These are phyloP conservation scores for Stenogyne calaminthoides DNA, from an alignment of 305 asterid species.

Conservation along the genomic window DNA sequence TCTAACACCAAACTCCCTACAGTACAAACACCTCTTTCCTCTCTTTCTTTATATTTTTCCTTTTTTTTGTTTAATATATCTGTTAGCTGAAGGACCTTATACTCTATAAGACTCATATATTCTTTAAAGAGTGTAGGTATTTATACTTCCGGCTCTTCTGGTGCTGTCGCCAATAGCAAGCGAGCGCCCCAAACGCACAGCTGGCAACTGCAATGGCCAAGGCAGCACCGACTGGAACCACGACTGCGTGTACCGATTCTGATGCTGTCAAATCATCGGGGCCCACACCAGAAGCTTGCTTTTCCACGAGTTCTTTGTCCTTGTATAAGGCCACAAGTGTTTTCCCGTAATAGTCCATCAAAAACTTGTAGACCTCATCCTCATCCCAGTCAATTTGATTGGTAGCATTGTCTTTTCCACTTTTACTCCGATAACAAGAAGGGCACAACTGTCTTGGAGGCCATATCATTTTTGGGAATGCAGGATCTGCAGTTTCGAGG, in stretches of 20 bases:
- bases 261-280: constrained; percentile 55
- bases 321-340: constrained; percentile 51
- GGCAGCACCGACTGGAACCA: constrained; percentile 90
- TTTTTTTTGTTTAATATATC: not conserved
- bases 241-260: constrained; percentile 57
- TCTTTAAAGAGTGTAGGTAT: constrained; percentile 73
- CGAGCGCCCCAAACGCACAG: constrained; percentile 93
- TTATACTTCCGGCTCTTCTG: constrained; percentile 93
- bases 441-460: constrained; percentile 76
- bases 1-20: constrained; percentile 43
- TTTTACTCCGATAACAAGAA: constrained; percentile 52
- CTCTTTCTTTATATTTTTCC: not conserved
- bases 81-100: constrained; percentile 24
- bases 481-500: constrained; percentile 66
- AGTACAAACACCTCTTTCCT: constrained; percentile 32
- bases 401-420: constrained; percentile 23
- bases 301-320: constrained; percentile 53
- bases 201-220: constrained; percentile 86
- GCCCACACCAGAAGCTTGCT: constrained; percentile 15
- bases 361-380: constrained; percentile 57
- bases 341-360: constrained; percentile 65
- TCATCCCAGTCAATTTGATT: constrained; percentile 48
- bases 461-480: constrained; percentile 71
- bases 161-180: constrained; percentile 90
- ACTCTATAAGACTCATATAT: constrained; percentile 51